Conservation (phyloP, 805 yeast species). For the Spathaspora girioi region DNA sequence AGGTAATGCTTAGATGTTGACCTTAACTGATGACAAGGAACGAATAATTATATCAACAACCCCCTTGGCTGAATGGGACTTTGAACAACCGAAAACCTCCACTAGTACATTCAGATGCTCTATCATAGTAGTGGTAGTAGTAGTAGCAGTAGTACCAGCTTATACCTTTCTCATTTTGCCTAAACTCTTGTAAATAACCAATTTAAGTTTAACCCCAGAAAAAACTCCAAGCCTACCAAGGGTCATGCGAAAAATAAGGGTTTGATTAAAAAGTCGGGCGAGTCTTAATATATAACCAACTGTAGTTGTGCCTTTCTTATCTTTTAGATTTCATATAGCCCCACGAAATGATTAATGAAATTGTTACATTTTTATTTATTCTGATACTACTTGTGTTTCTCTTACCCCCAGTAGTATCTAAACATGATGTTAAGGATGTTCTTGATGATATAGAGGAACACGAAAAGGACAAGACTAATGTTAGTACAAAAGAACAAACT, state of each 20-base stretch:
- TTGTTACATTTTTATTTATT: not conserved
- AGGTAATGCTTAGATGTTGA: too few relatives aligned
- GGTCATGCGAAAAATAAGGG: not conserved
- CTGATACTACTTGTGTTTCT: not conserved
- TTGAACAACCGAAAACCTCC: too few relatives aligned
- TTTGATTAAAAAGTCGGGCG: not conserved
- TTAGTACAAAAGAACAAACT: not conserved
- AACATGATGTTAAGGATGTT: not conserved
- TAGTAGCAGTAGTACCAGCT: too few relatives aligned
- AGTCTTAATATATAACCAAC: not conserved
- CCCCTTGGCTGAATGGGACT: too few relatives aligned
- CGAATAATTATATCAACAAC: too few relatives aligned
- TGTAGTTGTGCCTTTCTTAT: not conserved
- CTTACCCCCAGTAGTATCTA: not conserved
- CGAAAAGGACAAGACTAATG: too few relatives aligned
- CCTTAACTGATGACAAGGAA: too few relatives aligned
- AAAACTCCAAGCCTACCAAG: not conserved
- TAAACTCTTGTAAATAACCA: not conserved
- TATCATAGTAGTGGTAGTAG: too few relatives aligned
- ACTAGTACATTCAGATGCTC: too few relatives aligned
- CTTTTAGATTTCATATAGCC: not conserved
- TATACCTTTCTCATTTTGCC: not conserved
- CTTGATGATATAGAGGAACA: not conserved
- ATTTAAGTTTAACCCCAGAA: not conserved
- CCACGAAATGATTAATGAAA: not conserved